phyloP scores from a whole-genome alignment of 495 filamentous ascomycete genomes.

The Parathielavia hyrcaniae region DNA sequence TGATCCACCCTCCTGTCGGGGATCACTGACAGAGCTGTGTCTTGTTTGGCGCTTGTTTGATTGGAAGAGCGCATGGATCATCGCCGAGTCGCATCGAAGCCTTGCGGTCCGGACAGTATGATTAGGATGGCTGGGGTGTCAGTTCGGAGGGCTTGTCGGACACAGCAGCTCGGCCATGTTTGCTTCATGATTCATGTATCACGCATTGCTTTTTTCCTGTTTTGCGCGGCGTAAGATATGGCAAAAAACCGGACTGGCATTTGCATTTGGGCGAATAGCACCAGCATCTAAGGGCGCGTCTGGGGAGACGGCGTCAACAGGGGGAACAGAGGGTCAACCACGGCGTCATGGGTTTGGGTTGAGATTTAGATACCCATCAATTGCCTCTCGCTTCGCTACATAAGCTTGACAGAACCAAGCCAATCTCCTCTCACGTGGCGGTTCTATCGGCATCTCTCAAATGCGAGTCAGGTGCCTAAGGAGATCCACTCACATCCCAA shows the following conservation, averaged over 20 bases:
- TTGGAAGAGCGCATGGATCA: background rate
- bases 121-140: background rate
- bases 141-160: background rate
- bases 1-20: slow-evolving; percentile 25
- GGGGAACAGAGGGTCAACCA: background rate
- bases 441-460: too few relatives aligned
- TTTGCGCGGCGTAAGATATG: background rate
- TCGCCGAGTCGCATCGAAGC: background rate
- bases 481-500: background rate
- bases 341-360: background rate
- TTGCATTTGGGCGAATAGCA: background rate
- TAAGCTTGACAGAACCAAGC: too few relatives aligned
- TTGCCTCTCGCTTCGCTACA: background rate
- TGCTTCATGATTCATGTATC: background rate
- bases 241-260: background rate
- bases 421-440: too few relatives aligned
- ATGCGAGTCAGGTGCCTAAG: too few relatives aligned
- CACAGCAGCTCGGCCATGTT: background rate
- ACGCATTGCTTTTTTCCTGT: slow-evolving; percentile 6
- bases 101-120: too few relatives aligned
- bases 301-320: background rate
- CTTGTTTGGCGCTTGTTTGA: background rate
- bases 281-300: too few relatives aligned
- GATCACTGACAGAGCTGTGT: slow-evolving; percentile 3
- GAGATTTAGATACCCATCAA: slow-evolving; percentile 6